These are phyloP conservation scores for Phaeodactylum tricornutum DNA, from an alignment of 108 stramenopile genomes.

Conservation along the genomic window DNA sequence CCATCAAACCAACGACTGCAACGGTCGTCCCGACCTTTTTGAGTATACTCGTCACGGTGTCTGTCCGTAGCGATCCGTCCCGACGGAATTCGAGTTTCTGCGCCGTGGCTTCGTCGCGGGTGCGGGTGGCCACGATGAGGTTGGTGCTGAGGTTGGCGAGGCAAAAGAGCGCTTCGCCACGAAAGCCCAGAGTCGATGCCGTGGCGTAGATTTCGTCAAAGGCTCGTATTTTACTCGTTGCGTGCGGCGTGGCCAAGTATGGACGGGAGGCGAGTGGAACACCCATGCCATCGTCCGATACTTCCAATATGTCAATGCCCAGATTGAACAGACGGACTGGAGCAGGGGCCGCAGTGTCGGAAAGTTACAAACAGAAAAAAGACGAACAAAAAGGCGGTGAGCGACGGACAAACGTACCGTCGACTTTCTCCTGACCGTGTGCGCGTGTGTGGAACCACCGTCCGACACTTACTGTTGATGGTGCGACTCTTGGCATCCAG, in stretches of 20 bases:
- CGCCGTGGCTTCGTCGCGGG: slow-evolving; percentile 41
- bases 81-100: slow-evolving; percentile 44
- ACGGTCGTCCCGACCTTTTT: slow-evolving; percentile 82
- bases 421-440: not conserved
- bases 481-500: slow-evolving; percentile 69
- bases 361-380: slow-evolving; percentile 2
- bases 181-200: slow-evolving; percentile 51
- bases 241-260: slow-evolving; percentile 62
- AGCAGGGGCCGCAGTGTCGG: not conserved
- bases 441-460: not conserved
- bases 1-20: slow-evolving; percentile 64
- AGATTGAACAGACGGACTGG: slow-evolving; percentile 67
- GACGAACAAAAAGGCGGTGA: slow-evolving; percentile 2
- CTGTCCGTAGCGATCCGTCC: slow-evolving; percentile 31
- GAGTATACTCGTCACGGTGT: slow-evolving; percentile 19
- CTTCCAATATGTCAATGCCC: slow-evolving; percentile 74
- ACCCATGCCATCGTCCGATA: slow-evolving; percentile 78
- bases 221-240: slow-evolving; percentile 68
- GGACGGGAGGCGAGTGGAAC: slow-evolving; percentile 47
- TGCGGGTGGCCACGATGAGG: slow-evolving; percentile 58
- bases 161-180: slow-evolving; percentile 86
- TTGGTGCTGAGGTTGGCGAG: slow-evolving; percentile 52
- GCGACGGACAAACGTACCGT: not conserved
- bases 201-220: slow-evolving; percentile 72
- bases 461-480: slow-evolving; percentile 57